Evolutionary conservation across 2,329 filamentous ascomycete species (phyloP).

Genomic region (Penicillium sp.): DNA sequence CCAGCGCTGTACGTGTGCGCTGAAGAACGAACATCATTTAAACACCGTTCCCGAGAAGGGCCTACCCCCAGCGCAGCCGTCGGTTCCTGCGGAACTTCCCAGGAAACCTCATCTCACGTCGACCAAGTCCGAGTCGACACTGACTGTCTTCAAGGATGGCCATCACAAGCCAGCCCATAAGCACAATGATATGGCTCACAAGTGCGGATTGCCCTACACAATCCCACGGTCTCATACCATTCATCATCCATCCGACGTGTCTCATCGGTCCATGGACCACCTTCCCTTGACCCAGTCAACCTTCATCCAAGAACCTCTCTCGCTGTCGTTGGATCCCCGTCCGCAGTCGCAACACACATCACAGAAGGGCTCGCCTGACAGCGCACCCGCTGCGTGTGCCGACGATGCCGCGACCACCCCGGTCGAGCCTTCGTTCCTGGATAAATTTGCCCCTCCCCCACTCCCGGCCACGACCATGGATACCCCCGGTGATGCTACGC

Average conservation of each 20-base stretch:
- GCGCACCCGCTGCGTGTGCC: constrained; percentile 26
- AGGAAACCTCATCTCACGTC: constrained; percentile 53
- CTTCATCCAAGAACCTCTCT: constrained; percentile 28
- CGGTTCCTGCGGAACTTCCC: constrained; percentile 41
- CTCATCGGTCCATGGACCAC: constrained; percentile 50
- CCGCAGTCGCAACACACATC: constrained; percentile 17
- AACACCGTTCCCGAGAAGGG: constrained; percentile 47
- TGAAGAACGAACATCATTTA: constrained; percentile 53
- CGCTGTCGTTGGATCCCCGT: constrained; percentile 15
- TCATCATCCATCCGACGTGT: constrained; percentile 42
- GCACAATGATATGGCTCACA: constrained; percentile 59
- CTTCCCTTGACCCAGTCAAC: constrained; percentile 39
- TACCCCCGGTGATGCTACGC: constrained; percentile 15
- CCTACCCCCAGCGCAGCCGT: constrained; percentile 36
- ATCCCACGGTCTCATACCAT: constrained; percentile 52
- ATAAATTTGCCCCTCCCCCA: constrained; percentile 22
- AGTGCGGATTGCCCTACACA: constrained; percentile 58
- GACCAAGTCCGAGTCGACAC: constrained; percentile 54
- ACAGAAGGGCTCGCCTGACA: constrained; percentile 44
- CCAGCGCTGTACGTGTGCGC: constrained; percentile 55
- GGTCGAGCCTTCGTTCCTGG: constrained; percentile 32
- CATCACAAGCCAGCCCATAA: constrained; percentile 61
- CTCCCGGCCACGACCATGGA: constrained; percentile 21
- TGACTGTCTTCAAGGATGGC: constrained; percentile 58
- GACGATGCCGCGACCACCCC: constrained; percentile 24